Evolutionary conservation across 371 early-diverging fungal species (phyloP), one percentile per base, ranked within the genome.

Genomic region (Mortierella sp.): DNA sequence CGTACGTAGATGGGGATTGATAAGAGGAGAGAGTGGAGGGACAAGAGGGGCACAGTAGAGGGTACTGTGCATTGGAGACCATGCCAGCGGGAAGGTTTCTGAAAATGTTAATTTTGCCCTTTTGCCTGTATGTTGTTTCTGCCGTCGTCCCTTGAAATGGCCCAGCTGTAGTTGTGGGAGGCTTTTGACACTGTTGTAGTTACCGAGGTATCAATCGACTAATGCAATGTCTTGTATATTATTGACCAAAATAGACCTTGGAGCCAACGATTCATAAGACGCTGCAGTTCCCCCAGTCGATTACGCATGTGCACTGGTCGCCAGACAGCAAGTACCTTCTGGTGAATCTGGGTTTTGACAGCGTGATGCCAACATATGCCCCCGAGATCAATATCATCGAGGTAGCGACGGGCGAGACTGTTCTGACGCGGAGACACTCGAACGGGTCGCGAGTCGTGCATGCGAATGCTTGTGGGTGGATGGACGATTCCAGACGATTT

Each of bases 221-320:
- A n/a, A n/a, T n/a, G n/a, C n/a, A n/a, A n/a, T n/a, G n/a, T n/a
- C n/a, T n/a, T n/a, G n/a, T n/a, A n/a, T n/a, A n/a, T 16, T 44
- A 0, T 45, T n/a, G 1, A 16, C 37, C 44, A 8, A 13, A 16
- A 66, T 47, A 80, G 81, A 70, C 77, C 1, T 68, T 70, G 22
- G 81, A 80, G 31, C 81, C 81, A 53, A 70, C 39, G 13, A 52
- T 77, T 6, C 64, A 71, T 68, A 73, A 71, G 64, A 63, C 73
- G 19, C 41, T 80, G 40, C 70, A 67, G 50, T 80, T 70, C 65
- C 2, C 66, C 31, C 81, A 77, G 11, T 69, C 81, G 4, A 70
- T 80, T 26, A 80, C 77, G 10, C 67, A 76, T 66, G 73, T 73
- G 13, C 74, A 76, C 24, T 80, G 81, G 81, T 73, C 77, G 0